phyloP scores from a whole-genome alignment of 371 early-diverging fungal genomes.

The Saksenaea oblongispora region DNA sequence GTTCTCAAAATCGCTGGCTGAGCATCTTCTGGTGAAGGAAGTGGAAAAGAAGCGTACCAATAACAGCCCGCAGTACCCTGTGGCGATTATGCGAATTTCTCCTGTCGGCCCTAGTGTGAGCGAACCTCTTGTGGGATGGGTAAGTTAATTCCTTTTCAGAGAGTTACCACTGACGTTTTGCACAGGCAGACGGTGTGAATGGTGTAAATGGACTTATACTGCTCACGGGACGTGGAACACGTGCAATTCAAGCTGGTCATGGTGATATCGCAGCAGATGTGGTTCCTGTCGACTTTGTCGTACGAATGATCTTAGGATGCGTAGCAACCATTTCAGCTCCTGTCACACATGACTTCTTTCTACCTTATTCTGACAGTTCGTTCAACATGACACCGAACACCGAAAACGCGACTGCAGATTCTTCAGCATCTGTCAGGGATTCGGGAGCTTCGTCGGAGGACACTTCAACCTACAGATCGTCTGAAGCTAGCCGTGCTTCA shows the following conservation, averaged over 20 bases:
- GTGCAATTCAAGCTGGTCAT: conserved; percentile 34
- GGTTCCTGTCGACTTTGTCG: conserved; percentile 57
- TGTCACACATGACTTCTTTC: neutral
- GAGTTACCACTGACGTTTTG: neutral
- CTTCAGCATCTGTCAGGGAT: neutral
- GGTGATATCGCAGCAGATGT: conserved; percentile 49
- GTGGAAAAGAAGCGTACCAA: conserved; percentile 35
- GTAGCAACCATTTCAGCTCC: conserved; percentile 29
- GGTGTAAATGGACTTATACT: conserved; percentile 51
- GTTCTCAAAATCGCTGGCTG: conserved; percentile 59
- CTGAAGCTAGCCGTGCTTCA: conserved; percentile 5
- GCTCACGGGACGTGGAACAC: conserved; percentile 41
- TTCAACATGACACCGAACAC: neutral
- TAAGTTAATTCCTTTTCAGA: conserved; percentile 16
- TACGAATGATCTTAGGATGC: conserved; percentile 45
- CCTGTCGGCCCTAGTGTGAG: conserved; percentile 54
- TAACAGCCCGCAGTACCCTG: conserved; percentile 31
- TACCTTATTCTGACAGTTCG: conserved; percentile 5
- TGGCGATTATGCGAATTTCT: conserved; percentile 56
- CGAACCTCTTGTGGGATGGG: conserved; percentile 69
- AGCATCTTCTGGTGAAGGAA: conserved; percentile 52
- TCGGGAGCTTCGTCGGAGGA: conserved; percentile 8
- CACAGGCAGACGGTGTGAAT: conserved; percentile 59
- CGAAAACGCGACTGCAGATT: conserved; percentile 1
- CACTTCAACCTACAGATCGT: conserved; percentile 1